Evolutionary conservation across 73 alveolate species (phyloP), one percentile per base, ranked within the genome.

Genomic region (Urostyla sp.): DNA sequence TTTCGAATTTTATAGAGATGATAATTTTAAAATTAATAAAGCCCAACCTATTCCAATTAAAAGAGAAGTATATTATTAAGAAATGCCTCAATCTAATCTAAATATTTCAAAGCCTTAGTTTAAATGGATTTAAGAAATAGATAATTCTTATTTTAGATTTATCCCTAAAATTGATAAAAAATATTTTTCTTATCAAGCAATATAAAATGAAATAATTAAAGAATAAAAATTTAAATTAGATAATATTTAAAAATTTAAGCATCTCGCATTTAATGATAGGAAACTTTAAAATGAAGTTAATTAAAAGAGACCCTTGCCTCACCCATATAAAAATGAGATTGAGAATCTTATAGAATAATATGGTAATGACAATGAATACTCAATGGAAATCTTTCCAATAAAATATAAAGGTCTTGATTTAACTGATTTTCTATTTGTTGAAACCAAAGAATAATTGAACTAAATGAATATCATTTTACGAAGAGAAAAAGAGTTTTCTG

Each of bases 121-220:
- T 23, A 78, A 51, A 27, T 87, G 80, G 80, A 88, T 80, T 67
- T 67, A 85, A 3, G 28, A 49, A 49, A 80, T 93, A 20, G 98
- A 93, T 75, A 93, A 93, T 77, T 79, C 94, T 59, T 93, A 90
- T 78, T 59, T 75, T 45, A 95, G 95, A n/a, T 93, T 93, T 58
- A 81, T 93, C 21, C 96, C 98, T 2, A 59, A 66, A 37, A 58
- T 93, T 23, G 26, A 57, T 0, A 78, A 74, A 28, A 90, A 93
- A 73, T 92, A 87, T 16, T 74, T 87, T 79, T 89, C 89, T 18
- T 49, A 49, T 15, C 52, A 63, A 34, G 91, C 95, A 32, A 55
- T 87, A 38, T 84, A 59, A 20, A 40, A 67, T 45, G 85, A 79
- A 27, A 72, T 85, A 16, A 63, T 72, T 16, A 84, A 90, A 15